Percentiles rank a stretch among this genome's conserved stretches.
phyloP scores from a whole-genome alignment of 2,329 filamentous ascomycete species.

The Colletotrichum navitas region DNA sequence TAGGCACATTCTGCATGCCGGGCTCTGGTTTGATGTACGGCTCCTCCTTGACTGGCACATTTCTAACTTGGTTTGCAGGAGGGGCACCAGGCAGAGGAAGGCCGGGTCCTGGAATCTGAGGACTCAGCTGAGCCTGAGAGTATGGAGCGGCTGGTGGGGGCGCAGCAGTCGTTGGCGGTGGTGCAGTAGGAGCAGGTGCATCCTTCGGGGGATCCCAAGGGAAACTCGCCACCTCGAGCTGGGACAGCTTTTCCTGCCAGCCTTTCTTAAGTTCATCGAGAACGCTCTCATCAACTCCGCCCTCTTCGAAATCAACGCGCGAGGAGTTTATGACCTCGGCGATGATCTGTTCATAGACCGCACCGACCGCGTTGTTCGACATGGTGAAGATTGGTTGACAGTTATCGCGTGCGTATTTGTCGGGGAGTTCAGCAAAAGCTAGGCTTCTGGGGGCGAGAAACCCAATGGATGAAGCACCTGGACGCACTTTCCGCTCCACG shows the following conservation, averaged over 20 bases:
- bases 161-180: conserved; percentile 46
- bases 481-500: not conserved
- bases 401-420: conserved; percentile 1
- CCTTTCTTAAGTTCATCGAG: conserved; percentile 87
- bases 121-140: conserved; percentile 54
- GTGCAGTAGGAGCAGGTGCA: conserved; percentile 60
- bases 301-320: conserved; percentile 96
- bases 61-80: conserved; percentile 58
- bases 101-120: conserved; percentile 50
- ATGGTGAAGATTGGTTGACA: conserved; percentile 54
- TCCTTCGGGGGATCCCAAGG: conserved; percentile 85
- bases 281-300: conserved; percentile 88
- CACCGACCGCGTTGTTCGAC: conserved; percentile 75
- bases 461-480: not conserved
- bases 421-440: not conserved
- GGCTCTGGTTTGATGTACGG: conserved; percentile 63
- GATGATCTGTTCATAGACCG: conserved; percentile 83
- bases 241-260: conserved; percentile 93
- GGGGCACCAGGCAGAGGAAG: conserved; percentile 32
- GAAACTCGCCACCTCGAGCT: conserved; percentile 86
- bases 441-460: not conserved
- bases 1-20: conserved; percentile 48
- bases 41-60: conserved; percentile 57
- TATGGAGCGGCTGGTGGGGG: conserved; percentile 46
- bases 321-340: conserved; percentile 92